Conservation (phyloP, 2,329 filamentous ascomycete genomes). For the Paecilomyces niveus region DNA sequence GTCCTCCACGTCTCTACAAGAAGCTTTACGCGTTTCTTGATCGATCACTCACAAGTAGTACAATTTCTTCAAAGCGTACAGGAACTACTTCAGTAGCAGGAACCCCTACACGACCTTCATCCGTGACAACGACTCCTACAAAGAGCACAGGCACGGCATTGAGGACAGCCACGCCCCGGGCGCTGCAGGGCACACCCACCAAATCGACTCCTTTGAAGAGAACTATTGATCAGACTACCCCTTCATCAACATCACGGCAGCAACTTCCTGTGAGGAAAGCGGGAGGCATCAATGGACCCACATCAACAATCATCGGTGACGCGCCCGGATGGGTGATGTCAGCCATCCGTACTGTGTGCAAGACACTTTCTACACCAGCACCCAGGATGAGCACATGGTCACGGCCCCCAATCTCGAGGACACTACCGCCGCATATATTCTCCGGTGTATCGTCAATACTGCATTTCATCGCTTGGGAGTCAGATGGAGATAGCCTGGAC, state of each 20-base stretch:
- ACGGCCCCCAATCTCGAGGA: slow-evolving; percentile 31
- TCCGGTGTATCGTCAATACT: slow-evolving; percentile 60
- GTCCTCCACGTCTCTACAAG: slow-evolving; percentile 73
- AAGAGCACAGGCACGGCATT: slow-evolving; percentile 23
- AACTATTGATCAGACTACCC: slow-evolving; percentile 22
- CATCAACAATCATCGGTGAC: slow-evolving; percentile 27
- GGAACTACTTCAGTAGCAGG: slow-evolving; percentile 13
- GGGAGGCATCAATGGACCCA: slow-evolving; percentile 13
- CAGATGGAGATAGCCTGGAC: slow-evolving; percentile 43
- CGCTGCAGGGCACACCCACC: slow-evolving; percentile 34
- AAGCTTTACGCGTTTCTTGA: slow-evolving; percentile 77
- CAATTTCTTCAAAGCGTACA: slow-evolving; percentile 27
- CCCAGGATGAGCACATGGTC: slow-evolving; percentile 29
- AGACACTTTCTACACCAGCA: slow-evolving; percentile 50
- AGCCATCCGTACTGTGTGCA: slow-evolving; percentile 59
- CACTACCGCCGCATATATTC: slow-evolving; percentile 64
- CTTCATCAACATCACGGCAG: slow-evolving; percentile 14
- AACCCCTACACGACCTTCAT: slow-evolving; percentile 4
- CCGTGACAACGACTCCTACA: slow-evolving; percentile 24
- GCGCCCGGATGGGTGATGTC: slow-evolving; percentile 63
- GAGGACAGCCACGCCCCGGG: slow-evolving; percentile 21
- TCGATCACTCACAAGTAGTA: slow-evolving; percentile 50
- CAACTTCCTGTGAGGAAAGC: neutral
- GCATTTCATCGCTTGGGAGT: slow-evolving; percentile 39
- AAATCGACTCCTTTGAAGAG: slow-evolving; percentile 37